Evolutionary conservation across 2,329 filamentous ascomycete genomes (phyloP).

Genomic region (Ploettnerulaceae sp.): DNA sequence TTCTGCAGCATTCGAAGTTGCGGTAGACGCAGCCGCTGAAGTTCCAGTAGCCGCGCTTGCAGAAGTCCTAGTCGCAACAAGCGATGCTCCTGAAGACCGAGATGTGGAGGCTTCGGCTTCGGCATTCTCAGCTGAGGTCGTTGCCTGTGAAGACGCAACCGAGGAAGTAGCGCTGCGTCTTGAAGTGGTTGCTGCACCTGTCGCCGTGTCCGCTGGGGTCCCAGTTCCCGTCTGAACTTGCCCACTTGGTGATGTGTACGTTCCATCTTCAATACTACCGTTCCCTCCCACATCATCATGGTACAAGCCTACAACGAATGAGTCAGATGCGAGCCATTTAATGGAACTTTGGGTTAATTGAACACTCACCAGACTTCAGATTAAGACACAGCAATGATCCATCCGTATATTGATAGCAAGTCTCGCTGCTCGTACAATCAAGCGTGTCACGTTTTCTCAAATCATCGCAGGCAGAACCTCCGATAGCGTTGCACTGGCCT

Average conservation of each 20-base stretch:
- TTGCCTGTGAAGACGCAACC: neutral
- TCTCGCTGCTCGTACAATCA: neutral
- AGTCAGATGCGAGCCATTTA: neutral
- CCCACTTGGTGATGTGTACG: constrained; percentile 1
- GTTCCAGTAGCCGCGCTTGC: neutral
- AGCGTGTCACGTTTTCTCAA: neutral
- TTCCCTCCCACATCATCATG: constrained; percentile 4
- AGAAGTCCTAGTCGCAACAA: neutral
- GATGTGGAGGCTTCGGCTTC: neutral
- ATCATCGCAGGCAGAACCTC: constrained; percentile 4
- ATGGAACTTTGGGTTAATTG: neutral
- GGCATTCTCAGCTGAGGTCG: neutral
- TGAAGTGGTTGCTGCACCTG: neutral
- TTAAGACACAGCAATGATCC: constrained; percentile 3
- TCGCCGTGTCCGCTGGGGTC: neutral
- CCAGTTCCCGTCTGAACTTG: constrained; percentile 3
- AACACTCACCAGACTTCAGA: neutral
- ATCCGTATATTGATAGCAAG: constrained; percentile 5
- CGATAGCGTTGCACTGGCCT: constrained; percentile 5
- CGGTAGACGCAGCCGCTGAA: neutral
- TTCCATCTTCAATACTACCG: constrained; percentile 2
- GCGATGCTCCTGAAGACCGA: neutral
- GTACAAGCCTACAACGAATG: neutral
- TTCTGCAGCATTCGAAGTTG: neutral
- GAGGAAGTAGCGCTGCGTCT: neutral